Evolutionary conservation across 1,284 basidiomycete genomes (phyloP).

Genomic region (Anthracocystis setariae): DNA sequence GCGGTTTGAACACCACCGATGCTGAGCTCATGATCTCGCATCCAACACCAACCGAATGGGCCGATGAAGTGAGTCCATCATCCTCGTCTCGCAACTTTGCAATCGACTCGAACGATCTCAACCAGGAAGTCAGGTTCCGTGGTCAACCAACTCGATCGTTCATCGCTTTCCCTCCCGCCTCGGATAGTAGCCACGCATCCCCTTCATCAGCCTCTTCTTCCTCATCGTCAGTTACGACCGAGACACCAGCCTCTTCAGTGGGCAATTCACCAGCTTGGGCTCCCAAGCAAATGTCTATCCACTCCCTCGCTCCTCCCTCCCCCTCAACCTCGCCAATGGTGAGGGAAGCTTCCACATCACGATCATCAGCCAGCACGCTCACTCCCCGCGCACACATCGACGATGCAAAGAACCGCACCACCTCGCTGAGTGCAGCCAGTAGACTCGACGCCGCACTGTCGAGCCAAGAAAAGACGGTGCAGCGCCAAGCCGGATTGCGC

Average conservation of each 20-base stretch:
- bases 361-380: slow-evolving; percentile 20
- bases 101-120: slow-evolving; percentile 1
- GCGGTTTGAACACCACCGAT: slow-evolving; percentile 22
- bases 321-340: not conserved
- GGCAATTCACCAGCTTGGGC: too few species aligned
- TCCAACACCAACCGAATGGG: slow-evolving; percentile 37
- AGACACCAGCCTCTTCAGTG: too few species aligned
- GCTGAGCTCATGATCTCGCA: slow-evolving; percentile 40
- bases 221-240: too few species aligned
- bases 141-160: slow-evolving; percentile 10
- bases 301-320: too few species aligned
- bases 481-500: slow-evolving; percentile 31
- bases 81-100: not conserved
- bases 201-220: too few species aligned
- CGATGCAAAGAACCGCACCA: not conserved
- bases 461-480: slow-evolving; percentile 21
- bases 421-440: slow-evolving; percentile 3
- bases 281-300: too few species aligned
- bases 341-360: slow-evolving; percentile 7
- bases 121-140: slow-evolving; percentile 30
- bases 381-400: too few species aligned
- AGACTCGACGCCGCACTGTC: slow-evolving; percentile 5
- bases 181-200: not conserved
- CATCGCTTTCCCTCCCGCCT: slow-evolving; percentile 27
- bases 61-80: slow-evolving; percentile 20